These are phyloP conservation scores for Ophiognomonia clavigignenti-juglandacearum DNA, from an alignment of 2,329 filamentous ascomycete species.

Conservation along the genomic window DNA sequence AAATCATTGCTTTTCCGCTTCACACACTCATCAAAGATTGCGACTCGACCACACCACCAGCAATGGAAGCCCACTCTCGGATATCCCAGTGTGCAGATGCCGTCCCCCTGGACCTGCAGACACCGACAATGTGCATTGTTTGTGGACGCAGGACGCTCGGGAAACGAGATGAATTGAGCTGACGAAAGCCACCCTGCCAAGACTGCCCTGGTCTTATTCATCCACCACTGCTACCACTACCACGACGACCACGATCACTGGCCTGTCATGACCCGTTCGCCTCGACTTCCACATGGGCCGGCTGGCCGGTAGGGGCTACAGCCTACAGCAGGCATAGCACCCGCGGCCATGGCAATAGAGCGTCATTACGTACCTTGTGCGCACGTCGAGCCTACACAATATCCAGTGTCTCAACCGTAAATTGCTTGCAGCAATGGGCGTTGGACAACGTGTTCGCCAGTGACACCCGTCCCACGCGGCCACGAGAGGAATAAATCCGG, in stretches of 20 bases:
- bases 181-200: no score
- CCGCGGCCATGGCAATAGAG: not conserved
- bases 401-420: constrained; percentile 9
- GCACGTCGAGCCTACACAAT: not conserved
- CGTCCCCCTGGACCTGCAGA: constrained; percentile 8
- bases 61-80: not conserved
- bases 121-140: not conserved
- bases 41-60: constrained; percentile 2
- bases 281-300: not conserved
- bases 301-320: no score
- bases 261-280: not conserved
- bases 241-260: not conserved
- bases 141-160: no score
- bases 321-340: no score
- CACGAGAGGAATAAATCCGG: constrained; percentile 10
- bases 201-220: no score
- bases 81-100: not conserved
- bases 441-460: constrained; percentile 6
- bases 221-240: no score
- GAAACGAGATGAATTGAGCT: no score
- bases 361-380: not conserved
- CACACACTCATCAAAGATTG: not conserved
- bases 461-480: constrained; percentile 8
- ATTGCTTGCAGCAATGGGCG: constrained; percentile 13
- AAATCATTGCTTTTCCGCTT: not conserved